Percentiles rank a stretch among this genome's conserved stretches.
phyloP scores from a whole-genome alignment of 805 yeast species.

The Lachancea nothofagi region DNA sequence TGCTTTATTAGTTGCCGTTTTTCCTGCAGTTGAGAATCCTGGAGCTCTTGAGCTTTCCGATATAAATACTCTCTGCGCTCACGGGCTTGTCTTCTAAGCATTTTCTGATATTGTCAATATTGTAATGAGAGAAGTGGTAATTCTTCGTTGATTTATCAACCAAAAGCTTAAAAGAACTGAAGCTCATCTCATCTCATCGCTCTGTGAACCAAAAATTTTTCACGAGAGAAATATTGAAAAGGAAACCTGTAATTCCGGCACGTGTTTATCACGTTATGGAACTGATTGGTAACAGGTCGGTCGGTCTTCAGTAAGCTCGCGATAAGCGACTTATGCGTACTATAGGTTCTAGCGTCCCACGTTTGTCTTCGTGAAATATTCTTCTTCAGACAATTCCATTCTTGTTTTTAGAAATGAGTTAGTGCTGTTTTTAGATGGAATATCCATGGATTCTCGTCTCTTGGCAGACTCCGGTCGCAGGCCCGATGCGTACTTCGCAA shows the following conservation, averaged over 20 bases:
- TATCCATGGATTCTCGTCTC: conserved; percentile 31
- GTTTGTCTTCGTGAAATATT: conserved; percentile 15
- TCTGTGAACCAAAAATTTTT: conserved; percentile 12
- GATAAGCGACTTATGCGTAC: too few relatives aligned
- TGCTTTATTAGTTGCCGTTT: conserved; percentile 82
- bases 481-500: conserved; percentile 17
- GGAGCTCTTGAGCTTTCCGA: conserved; percentile 81
- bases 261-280: too few relatives aligned
- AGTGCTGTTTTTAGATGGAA: conserved; percentile 28
- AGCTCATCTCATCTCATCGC: conserved; percentile 12
- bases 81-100: conserved; percentile 90
- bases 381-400: conserved; percentile 32
- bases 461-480: neutral
- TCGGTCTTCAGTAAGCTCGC: too few relatives aligned
- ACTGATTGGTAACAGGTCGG: too few relatives aligned
- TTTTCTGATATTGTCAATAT: too few relatives aligned
- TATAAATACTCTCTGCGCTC: conserved; percentile 92
- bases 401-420: conserved; percentile 28
- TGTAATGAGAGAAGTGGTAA: neutral
- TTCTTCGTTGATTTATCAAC: too few relatives aligned
- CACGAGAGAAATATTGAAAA: neutral
- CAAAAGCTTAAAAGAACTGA: too few relatives aligned
- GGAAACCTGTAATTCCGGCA: neutral
- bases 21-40: conserved; percentile 79
- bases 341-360: neutral